Conservation (phyloP, 768 basidiomycete genomes). For the Mycena metata region DNA sequence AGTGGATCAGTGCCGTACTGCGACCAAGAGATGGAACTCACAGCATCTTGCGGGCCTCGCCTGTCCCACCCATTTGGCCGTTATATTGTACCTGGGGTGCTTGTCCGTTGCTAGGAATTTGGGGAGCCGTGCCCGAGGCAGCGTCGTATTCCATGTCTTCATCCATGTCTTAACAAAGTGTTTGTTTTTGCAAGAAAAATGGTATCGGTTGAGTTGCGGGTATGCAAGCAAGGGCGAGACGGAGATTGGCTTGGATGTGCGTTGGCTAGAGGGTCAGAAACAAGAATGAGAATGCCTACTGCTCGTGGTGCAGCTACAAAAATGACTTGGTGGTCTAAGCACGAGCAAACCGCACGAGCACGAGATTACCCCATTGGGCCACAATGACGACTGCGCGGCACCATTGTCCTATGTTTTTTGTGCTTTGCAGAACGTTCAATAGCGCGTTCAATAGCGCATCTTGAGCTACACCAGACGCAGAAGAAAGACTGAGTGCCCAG, state of each 20-base stretch:
- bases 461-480: too few species aligned
- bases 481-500: too few species aligned
- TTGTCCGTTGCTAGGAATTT: slow-evolving; percentile 51
- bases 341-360: slow-evolving; percentile 5
- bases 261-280: slow-evolving; percentile 29
- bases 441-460: too few species aligned
- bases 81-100: slow-evolving; percentile 52
- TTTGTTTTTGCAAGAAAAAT: slow-evolving; percentile 1
- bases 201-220: slow-evolving; percentile 23
- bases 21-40: slow-evolving; percentile 53
- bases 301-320: slow-evolving; percentile 33
- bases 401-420: neutral
- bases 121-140: slow-evolving; percentile 43
- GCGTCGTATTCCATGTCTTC: slow-evolving; percentile 79
- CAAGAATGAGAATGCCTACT: slow-evolving; percentile 27
- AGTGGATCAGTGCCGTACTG: slow-evolving; percentile 37
- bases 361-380: slow-evolving; percentile 21
- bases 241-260: slow-evolving; percentile 23
- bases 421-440: too few species aligned
- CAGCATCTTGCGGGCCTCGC: slow-evolving; percentile 78
- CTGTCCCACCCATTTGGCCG: slow-evolving; percentile 44
- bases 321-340: slow-evolving; percentile 33
- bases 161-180: slow-evolving; percentile 67
- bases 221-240: slow-evolving; percentile 19
- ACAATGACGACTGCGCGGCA: neutral